Evolutionary conservation across 345 rosid species (phyloP).

Genomic region (Erucastrum elatum): DNA sequence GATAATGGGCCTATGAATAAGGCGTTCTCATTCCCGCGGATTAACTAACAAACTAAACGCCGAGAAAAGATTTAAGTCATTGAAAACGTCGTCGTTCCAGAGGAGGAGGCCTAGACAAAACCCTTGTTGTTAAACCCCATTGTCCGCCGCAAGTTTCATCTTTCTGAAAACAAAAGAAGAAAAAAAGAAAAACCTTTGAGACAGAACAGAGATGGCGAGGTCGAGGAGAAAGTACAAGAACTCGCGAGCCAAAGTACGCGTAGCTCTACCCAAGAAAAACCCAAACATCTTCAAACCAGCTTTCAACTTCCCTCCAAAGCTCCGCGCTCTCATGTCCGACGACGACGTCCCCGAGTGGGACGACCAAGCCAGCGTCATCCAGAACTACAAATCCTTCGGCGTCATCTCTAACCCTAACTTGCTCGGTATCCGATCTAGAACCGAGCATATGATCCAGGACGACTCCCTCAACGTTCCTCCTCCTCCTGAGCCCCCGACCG

Average conservation of each 20-base stretch:
- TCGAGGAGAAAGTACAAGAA: constrained; percentile 85
- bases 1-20: neutral
- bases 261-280: constrained; percentile 79
- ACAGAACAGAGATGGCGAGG: constrained; percentile 65
- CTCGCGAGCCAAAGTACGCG: constrained; percentile 75
- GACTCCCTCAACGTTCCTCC: constrained; percentile 73
- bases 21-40: neutral
- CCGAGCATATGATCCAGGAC: constrained; percentile 63
- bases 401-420: constrained; percentile 83
- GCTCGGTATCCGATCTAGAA: constrained; percentile 73
- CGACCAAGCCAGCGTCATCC: constrained; percentile 73
- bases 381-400: constrained; percentile 89
- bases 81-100: neutral
- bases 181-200: neutral
- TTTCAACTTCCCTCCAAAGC: constrained; percentile 85
- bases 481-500: constrained; percentile 42
- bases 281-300: constrained; percentile 76
- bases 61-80: neutral
- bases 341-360: constrained; percentile 68
- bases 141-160: constrained; percentile 31
- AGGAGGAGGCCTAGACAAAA: neutral
- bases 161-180: neutral
- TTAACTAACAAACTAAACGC: neutral
- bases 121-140: constrained; percentile 26
- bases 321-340: constrained; percentile 60